phyloP scores from a whole-genome alignment of 2,329 filamentous ascomycete genomes.

The Diaporthe australafricana region DNA sequence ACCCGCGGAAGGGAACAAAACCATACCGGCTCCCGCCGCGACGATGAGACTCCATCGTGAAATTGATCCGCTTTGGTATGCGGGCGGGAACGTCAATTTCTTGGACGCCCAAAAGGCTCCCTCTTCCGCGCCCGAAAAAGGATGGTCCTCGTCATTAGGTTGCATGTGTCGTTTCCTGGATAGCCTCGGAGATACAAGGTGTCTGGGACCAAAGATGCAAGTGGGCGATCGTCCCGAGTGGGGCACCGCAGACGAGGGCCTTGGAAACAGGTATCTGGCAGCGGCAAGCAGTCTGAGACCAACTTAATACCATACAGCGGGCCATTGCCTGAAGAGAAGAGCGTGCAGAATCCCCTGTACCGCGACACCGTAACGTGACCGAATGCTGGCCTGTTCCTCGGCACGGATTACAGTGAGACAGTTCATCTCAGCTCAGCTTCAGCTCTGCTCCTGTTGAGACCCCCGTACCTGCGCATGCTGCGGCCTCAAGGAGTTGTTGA shows the following conservation, averaged over 20 bases:
- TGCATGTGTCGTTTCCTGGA: neutral
- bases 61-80: slow-evolving; percentile 15
- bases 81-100: slow-evolving; percentile 15
- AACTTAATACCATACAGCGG: neutral
- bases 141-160: neutral
- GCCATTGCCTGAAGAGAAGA: neutral
- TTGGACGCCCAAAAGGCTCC: neutral
- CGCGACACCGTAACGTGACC: slow-evolving; percentile 7
- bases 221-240: neutral
- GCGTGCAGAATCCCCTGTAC: neutral
- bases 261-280: slow-evolving; percentile 5
- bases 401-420: neutral
- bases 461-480: too few relatives aligned
- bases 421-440: neutral
- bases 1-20: slow-evolving; percentile 29
- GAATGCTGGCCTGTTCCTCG: neutral
- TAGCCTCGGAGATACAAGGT: slow-evolving; percentile 15
- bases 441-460: too few relatives aligned
- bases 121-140: neutral
- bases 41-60: neutral
- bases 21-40: slow-evolving; percentile 20
- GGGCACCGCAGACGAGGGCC: neutral
- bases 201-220: slow-evolving; percentile 4
- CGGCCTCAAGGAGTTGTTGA: too few relatives aligned
- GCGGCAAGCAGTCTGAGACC: slow-evolving; percentile 16